Evolutionary conservation across 495 filamentous ascomycete genomes (phyloP).

Genomic region (Parachaetomium inaequale): DNA sequence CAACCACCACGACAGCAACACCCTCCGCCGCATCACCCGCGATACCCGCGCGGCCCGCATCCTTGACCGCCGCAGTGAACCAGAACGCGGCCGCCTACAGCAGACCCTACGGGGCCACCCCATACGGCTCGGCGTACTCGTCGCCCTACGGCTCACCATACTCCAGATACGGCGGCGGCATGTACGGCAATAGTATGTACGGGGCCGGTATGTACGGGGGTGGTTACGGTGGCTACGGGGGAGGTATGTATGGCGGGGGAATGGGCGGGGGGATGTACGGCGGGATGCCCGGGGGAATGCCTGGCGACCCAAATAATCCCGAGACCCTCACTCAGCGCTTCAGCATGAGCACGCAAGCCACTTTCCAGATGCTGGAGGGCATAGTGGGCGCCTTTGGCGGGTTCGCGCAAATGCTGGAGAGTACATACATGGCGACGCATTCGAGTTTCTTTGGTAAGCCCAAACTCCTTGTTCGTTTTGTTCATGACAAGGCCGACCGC

Average conservation of each 20-base stretch:
- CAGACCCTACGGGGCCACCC: conserved; percentile 35
- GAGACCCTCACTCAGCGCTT: conserved; percentile 89
- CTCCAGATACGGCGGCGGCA: conserved; percentile 42
- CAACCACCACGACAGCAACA: conserved; percentile 22
- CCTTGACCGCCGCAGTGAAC: conserved; percentile 73
- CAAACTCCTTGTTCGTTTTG: not conserved
- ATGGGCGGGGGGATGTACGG: conserved; percentile 63
- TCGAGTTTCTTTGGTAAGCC: conserved; percentile 93
- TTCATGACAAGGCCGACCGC: not conserved
- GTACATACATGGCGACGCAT: conserved; percentile 99
- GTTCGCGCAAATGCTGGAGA: conserved; percentile 99
- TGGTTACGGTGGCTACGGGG: conserved; percentile 40
- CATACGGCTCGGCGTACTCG: conserved; percentile 54
- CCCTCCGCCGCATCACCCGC: conserved; percentile 54
- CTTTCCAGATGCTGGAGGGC: conserved; percentile 97
- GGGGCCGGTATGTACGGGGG: conserved; percentile 61
- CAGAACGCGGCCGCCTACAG: conserved; percentile 80
- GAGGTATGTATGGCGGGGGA: conserved; percentile 44
- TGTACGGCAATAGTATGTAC: conserved; percentile 55
- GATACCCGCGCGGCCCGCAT: conserved; percentile 75
- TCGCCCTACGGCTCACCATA: conserved; percentile 50
- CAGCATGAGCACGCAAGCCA: conserved; percentile 88
- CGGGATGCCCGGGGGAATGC: conserved; percentile 53
- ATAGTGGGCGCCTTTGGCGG: conserved; percentile 98
- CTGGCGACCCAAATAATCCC: conserved; percentile 79